Evolutionary conservation across 1,139 yeast genomes (phyloP), one percentile per base, ranked within the genome.

Genomic region (Zygotorulaspora mrakii): DNA sequence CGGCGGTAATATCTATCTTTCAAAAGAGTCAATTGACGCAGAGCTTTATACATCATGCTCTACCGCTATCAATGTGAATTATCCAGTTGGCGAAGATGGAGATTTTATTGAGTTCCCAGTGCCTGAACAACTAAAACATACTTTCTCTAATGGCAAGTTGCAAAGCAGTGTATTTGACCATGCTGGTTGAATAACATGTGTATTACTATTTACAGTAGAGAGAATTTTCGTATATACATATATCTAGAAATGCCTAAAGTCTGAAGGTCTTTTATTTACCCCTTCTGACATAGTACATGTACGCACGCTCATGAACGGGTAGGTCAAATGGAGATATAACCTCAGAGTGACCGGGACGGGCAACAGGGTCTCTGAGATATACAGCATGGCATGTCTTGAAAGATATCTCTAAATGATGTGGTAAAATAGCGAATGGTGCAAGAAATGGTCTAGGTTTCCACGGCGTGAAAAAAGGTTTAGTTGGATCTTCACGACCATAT

Each of bases 321-420:
- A 79, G 73, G 33, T 83, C 82, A 67, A 83, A 86, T 39, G 98
- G 98, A 37, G 95, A 74, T 46, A 91, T 86, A 43, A 91, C 95
- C 69, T 91, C 98, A 21, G 96, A 85, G 59, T 85, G 89, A 36
- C 96, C 97, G 9, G 97, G 96, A 65, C 97, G 78, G 9, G 97
- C 95, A 42, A 91, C 89, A 11, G 98, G 98, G 63, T 91, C 95
- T 67, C 96, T 82, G 65, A 91, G 70, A 66, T 91, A 91, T 21
- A 91, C 82, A 8, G 96, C 97, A 65, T 89, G 96, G 62, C 97
- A 89, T 6, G 96, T 87, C 47, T 77, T 76, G 65, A 86, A 89
- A 14, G 94, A 84, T 27, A 94, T 71, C 66, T 91, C 98, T 46
- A 91, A 71, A 64, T 91, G 97, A 47, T 85, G 81, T 20, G 98